Conservation (phyloP, 2,329 filamentous ascomycete genomes). For the Colletotrichum cordylinicola region DNA sequence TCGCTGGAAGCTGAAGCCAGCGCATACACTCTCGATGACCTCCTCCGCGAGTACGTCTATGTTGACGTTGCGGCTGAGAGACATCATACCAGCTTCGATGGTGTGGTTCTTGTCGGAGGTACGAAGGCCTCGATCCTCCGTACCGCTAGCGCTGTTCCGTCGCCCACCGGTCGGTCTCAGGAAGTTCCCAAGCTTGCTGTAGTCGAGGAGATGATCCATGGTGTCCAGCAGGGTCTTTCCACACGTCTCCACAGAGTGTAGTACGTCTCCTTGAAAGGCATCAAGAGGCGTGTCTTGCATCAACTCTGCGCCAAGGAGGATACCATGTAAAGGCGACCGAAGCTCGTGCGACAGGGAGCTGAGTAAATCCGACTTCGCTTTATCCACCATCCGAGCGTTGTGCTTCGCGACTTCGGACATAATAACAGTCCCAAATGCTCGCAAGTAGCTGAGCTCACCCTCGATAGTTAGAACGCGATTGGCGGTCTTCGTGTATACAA, state of each 20-base stretch:
- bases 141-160: constrained; percentile 5
- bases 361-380: constrained; percentile 63
- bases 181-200: constrained; percentile 43
- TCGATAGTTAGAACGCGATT: constrained; percentile 49
- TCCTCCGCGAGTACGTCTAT: constrained; percentile 39
- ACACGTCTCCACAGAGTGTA: constrained; percentile 50
- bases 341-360: constrained; percentile 67
- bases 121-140: constrained; percentile 3
- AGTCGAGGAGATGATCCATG: constrained; percentile 54
- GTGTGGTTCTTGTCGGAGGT: neutral
- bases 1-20: constrained; percentile 40
- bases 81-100: constrained; percentile 25
- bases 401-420: constrained; percentile 61
- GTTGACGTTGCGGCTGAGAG: constrained; percentile 31
- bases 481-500: constrained; percentile 51
- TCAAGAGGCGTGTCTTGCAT: constrained; percentile 56
- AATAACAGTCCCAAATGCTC: constrained; percentile 57
- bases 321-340: constrained; percentile 65
- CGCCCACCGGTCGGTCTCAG: constrained; percentile 4
- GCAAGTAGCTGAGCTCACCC: constrained; percentile 56
- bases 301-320: constrained; percentile 59
- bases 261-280: constrained; percentile 44
- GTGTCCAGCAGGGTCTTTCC: constrained; percentile 52
- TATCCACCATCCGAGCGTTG: constrained; percentile 40
- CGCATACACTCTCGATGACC: constrained; percentile 42